Evolutionary conservation across 192 early-diverging fungal genomes (phyloP), one percentile per base, ranked within the genome.

Genomic region (Oehlia diaphana): DNA sequence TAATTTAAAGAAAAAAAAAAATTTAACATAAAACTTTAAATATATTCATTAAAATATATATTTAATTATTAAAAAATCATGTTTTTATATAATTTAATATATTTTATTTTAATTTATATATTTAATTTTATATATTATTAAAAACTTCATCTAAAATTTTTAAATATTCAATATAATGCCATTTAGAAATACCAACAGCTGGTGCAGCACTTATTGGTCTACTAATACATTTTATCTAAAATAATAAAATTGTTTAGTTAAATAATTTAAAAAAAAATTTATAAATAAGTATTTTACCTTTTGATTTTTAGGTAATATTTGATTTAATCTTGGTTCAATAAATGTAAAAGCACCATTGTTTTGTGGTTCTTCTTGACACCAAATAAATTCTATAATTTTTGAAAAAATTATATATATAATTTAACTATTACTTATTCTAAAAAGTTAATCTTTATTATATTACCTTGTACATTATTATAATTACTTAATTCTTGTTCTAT

Each of bases 351-450:
- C 92, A 23, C 97, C 97, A 58, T 93, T 91, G 78, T 99, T 99
- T 87, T 97, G 93, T 39, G 96, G 96, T 80, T 99, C 97, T 82
- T 99, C 97, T 81, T 94, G 93, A 80, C 91, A 93, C 92, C 92
- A 95, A 8, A 90, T 83, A 81, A 91, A 93, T 65, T 93, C 90
- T 49, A 61, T 4, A 37, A n/a, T 35, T 50, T 1, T 83, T 84
- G 86, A 14, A 86, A 68, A 74, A 78, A 31, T 31, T 89, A 53
- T 86, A 81, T 86, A 81, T 83, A 50, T 62, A 33, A 82, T 63
- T 68, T 35, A 50, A 63, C 28, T 19, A 67, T 39, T 63, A 42
- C n/a, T 35, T 28, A 81, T 72, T 31, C 33, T 44, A 23, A 63
- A 64, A 37, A 69, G 21, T 31, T 26, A 76, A 13, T 44, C 16